Conservation (phyloP, 192 early-diverging fungal species). For the Umbelopsis vinacea region DNA sequence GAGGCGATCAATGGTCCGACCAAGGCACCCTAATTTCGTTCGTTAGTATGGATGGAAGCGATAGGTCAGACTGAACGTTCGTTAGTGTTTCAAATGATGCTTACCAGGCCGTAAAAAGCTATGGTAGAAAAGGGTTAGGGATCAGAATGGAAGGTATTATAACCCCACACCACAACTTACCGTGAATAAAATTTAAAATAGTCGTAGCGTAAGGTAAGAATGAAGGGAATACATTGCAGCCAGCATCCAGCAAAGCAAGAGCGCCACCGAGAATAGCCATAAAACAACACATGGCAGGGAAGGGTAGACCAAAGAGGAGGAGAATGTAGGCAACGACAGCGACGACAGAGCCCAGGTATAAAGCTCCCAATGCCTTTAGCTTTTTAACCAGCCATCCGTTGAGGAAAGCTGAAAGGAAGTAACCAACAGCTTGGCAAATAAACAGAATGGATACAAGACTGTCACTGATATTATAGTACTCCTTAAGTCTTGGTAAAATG, state of each 20-base stretch:
- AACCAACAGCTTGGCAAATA: slow-evolving; percentile 32
- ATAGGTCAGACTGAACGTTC: too few species aligned
- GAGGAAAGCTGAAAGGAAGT: slow-evolving; percentile 25
- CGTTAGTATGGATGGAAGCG: too few species aligned
- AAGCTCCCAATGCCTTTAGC: slow-evolving; percentile 24
- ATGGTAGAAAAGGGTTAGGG: background rate
- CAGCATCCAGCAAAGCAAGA: slow-evolving; percentile 37
- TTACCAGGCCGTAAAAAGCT: slow-evolving; percentile 3
- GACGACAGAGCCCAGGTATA: slow-evolving; percentile 12
- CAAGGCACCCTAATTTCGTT: slow-evolving; percentile 29
- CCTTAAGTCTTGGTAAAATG: slow-evolving; percentile 37
- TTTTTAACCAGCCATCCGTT: slow-evolving; percentile 36
- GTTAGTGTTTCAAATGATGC: background rate
- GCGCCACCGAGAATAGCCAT: slow-evolving; percentile 35
- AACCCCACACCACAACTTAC: slow-evolving; percentile 17
- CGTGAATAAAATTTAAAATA: slow-evolving; percentile 42
- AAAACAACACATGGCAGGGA: slow-evolving; percentile 28
- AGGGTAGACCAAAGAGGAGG: slow-evolving; percentile 29
- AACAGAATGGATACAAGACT: slow-evolving; percentile 32
- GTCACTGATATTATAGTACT: slow-evolving; percentile 39
- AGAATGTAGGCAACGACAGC: slow-evolving; percentile 24
- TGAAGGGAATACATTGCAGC: slow-evolving; percentile 36
- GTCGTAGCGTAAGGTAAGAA: slow-evolving; percentile 36
- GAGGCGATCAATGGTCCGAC: slow-evolving; percentile 36
- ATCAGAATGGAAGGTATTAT: background rate